Evolutionary conservation across 2,329 filamentous ascomycete genomes (phyloP).

Genomic region (Aspergillus pseudonomiae): DNA sequence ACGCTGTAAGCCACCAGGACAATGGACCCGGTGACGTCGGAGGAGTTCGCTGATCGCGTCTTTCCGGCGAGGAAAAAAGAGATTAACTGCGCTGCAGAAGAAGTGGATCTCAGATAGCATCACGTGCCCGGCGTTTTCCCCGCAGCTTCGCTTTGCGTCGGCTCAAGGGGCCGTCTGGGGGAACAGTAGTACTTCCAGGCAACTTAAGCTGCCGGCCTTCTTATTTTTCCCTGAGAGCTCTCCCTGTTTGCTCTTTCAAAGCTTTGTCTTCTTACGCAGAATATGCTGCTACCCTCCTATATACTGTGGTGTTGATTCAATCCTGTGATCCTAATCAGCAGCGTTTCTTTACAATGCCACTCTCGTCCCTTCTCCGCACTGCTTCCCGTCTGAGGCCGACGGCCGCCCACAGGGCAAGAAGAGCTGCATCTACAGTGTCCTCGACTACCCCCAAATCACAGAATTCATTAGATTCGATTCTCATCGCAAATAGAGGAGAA

Average conservation of each 20-base stretch:
- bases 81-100: slow-evolving; percentile 3
- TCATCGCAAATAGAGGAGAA: slow-evolving; percentile 96
- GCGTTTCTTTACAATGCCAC: slow-evolving; percentile 31
- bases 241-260: background rate
- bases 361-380: slow-evolving; percentile 46
- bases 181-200: slow-evolving; percentile 6
- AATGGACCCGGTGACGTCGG: slow-evolving; percentile 7
- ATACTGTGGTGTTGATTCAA: slow-evolving; percentile 14
- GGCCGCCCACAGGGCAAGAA: slow-evolving; percentile 30
- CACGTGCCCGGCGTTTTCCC: slow-evolving; percentile 35
- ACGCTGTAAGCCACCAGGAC: background rate
- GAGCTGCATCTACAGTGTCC: slow-evolving; percentile 35
- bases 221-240: slow-evolving; percentile 2
- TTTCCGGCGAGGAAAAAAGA: slow-evolving; percentile 5
- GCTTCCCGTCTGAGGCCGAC: slow-evolving; percentile 37
- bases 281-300: slow-evolving; percentile 15
- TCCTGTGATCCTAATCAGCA: slow-evolving; percentile 4
- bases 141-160: slow-evolving; percentile 44
- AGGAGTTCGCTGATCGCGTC: slow-evolving; percentile 4
- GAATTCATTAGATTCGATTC: slow-evolving; percentile 68
- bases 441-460: slow-evolving; percentile 25
- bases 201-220: slow-evolving; percentile 10
- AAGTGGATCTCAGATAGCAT: slow-evolving; percentile 10
- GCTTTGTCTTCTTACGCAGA: background rate
- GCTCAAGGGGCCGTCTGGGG: slow-evolving; percentile 26